phyloP scores from a whole-genome alignment of 2,329 filamentous ascomycete genomes.

The Claviceps spartinae region DNA sequence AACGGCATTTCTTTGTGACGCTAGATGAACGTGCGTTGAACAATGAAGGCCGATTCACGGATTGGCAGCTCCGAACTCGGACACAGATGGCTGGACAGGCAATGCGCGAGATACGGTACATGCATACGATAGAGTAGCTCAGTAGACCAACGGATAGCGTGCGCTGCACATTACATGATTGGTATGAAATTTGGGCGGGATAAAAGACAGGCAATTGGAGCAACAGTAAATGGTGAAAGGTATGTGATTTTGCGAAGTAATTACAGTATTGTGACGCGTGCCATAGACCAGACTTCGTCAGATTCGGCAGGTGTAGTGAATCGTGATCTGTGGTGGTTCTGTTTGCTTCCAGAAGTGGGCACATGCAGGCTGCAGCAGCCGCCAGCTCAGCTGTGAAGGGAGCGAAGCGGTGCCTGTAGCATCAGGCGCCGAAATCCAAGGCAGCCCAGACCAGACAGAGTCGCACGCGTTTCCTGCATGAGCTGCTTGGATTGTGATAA shows the following conservation, averaged over 20 bases:
- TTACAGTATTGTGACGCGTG: neutral
- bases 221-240: too few relatives aligned
- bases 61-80: too few relatives aligned
- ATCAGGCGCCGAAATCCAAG: constrained; percentile 5
- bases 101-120: too few relatives aligned
- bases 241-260: too few relatives aligned
- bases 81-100: too few relatives aligned
- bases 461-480: neutral
- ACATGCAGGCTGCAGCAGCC: constrained; percentile 2
- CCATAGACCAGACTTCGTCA: neutral
- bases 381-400: neutral
- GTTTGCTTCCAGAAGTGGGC: constrained; percentile 13
- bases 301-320: neutral
- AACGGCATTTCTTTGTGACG: neutral
- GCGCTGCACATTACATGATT: too few relatives aligned
- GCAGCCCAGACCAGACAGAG: neutral
- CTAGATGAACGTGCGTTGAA: neutral
- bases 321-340: constrained; percentile 10
- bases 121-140: too few relatives aligned
- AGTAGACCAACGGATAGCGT: too few relatives aligned
- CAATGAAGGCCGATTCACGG: too few relatives aligned
- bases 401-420: neutral
- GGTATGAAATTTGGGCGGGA: too few relatives aligned
- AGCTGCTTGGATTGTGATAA: constrained; percentile 1
- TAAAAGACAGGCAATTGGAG: too few relatives aligned